Conservation (phyloP, 169 alveolate genomes). For the Eimeria maxima region DNA sequence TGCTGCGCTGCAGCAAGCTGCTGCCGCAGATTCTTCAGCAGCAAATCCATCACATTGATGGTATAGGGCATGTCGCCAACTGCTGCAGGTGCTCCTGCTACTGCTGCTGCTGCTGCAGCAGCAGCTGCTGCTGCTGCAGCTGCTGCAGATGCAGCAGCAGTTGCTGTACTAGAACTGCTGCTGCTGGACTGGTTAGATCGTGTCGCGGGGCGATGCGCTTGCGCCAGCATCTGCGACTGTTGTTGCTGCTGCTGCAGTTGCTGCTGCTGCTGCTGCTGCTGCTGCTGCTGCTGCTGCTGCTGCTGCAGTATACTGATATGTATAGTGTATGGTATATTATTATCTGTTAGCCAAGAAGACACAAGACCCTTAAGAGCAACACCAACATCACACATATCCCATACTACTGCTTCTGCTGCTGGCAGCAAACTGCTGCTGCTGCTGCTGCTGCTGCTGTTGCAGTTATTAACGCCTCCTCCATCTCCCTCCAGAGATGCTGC, state of each 20-base stretch:
- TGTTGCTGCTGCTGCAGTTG: conserved; percentile 36
- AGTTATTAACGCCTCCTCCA: background rate
- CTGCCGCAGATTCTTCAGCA: background rate
- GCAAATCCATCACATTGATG: conserved; percentile 33
- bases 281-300: conserved; percentile 36
- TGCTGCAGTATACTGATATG: background rate
- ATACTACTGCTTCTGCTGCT: conserved; percentile 24
- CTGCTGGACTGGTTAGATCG: background rate
- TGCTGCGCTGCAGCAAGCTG: conserved; percentile 39
- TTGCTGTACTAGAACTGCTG: background rate
- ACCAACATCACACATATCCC: conserved; percentile 24
- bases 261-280: background rate
- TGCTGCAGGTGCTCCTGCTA: conserved; percentile 2
- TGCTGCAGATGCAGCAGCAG: no score
- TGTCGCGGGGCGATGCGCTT: background rate
- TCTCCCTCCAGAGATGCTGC: background rate
- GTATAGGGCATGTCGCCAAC: background rate
- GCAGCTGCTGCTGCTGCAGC: background rate
- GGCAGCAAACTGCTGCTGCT: conserved; percentile 22
- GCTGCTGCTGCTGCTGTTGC: background rate
- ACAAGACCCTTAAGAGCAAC: background rate
- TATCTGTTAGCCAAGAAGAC: background rate
- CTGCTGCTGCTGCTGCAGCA: background rate
- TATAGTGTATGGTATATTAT: background rate
- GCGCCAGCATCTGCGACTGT: background rate